Base-by-base conservation (phyloP, 2,329 filamentous ascomycete genomes). In the Cytospora paraplurivora region DNA sequence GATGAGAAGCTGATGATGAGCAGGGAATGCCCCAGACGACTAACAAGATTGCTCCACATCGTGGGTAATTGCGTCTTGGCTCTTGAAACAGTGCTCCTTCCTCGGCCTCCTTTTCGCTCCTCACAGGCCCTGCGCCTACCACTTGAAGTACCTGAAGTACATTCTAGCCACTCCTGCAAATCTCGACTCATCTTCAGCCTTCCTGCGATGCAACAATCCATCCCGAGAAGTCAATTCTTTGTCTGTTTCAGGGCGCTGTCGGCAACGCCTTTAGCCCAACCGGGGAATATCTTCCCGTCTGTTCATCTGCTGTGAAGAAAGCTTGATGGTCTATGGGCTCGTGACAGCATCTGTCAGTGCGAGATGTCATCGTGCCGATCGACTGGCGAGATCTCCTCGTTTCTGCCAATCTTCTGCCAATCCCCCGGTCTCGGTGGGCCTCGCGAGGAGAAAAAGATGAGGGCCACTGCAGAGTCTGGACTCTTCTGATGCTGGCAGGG, bases 41-140 rank as follows among this genome's bases (percentile, higher is more conserved):
- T 27, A 3, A 27, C 27, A 27, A 27, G 27, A 4, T 27, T 3
- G 54, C 54, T 27, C 54, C 54, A 64, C 62, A 47, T 49, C 47
- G 41, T 21, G 35, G 50, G 55, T 50, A 47, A 37, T 38, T 62
- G 38, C 53, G 50, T 17, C 59, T 52, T 62, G 59, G 63, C 50
- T 54, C 54, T 38, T 65, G 63, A 65, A 65, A 65, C 63, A 62
- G 35, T 38, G 37, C 59, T 49, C 54, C 44, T 47, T n/a, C 44
- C 15, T 21, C 44, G 38, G 38, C 15, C 58, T 62, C 63, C 58
- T 65, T 65, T 65, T 62, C 59, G 15, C 50, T 34, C 47, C n/a
- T 4, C 41, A 7, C 41, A 17, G n/a, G n/a, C 35, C 35, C 35
- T 37, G 35, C 35, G 35, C 35, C 8, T 37, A 6, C 35, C 27